phyloP scores from a whole-genome alignment of 2,329 filamentous ascomycete species.

The Calonectria pseudoreteaudii region DNA sequence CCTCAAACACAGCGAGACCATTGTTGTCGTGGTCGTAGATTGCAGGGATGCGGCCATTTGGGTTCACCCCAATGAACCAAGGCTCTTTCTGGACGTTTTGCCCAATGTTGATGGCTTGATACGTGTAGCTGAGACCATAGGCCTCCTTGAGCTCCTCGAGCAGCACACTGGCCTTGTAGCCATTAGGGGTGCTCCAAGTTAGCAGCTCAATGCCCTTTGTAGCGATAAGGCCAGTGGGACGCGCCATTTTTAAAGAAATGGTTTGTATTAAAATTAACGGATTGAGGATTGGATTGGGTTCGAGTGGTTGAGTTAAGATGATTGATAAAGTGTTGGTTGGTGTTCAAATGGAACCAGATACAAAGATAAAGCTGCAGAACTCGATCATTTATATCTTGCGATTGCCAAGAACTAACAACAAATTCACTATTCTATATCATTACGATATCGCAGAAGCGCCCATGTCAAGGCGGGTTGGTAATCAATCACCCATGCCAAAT shows the following conservation, averaged over 20 bases:
- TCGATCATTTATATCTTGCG: not conserved
- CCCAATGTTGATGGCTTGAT: conserved; percentile 68
- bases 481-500: not conserved
- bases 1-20: conserved; percentile 77
- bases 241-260: conserved; percentile 37
- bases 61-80: conserved; percentile 72
- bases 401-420: not conserved
- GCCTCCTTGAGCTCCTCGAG: conserved; percentile 76
- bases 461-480: not conserved
- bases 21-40: conserved; percentile 74
- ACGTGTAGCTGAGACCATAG: conserved; percentile 71
- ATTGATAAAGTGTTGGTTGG: not conserved
- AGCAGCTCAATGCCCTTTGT: conserved; percentile 74
- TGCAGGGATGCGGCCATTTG: conserved; percentile 75
- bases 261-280: not conserved
- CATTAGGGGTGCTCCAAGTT: conserved; percentile 67
- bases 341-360: not conserved
- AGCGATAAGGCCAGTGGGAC: conserved; percentile 67
- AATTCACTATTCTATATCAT: not conserved
- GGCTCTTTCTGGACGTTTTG: conserved; percentile 75
- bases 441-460: not conserved
- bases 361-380: not conserved
- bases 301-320: not conserved
- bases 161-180: conserved; percentile 69
- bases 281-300: not conserved